Evolutionary conservation across 2,329 filamentous ascomycete genomes (phyloP), one percentile per base, ranked within the genome.

Genomic region (Claviceps sp.): DNA sequence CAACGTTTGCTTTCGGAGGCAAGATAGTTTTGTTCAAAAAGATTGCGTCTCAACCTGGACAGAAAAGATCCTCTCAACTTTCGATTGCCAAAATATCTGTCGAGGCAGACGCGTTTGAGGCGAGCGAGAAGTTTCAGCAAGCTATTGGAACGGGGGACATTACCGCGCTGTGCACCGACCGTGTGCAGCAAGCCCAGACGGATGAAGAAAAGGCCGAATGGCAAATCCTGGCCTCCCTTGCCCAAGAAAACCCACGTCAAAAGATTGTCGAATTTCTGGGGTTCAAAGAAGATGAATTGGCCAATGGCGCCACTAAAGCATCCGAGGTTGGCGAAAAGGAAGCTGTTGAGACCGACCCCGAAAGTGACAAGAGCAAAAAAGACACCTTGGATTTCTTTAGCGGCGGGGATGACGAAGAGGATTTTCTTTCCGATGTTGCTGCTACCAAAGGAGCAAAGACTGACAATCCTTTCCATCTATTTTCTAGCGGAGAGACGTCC

Each of bases 201-300:
- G 90, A 96, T 1, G 89, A 95, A 58, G 93, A 97, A 65, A 96
- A 89, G 73, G 86, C 87, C 4, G 91, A 97, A 67, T 98, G 93
- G 93, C 85, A 86, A 58, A 89, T 97, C 40, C 88, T 98, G 66
- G 84, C 93, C 67, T 93, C 89, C 2, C 70, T 98, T 55, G 85
- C 91, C 48, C 84, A 87, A 3, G 82, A 86, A 34, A 90, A 91
- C 62, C 86, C 89, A n/a, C 82, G 90, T 43, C 85, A 85, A 65
- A 84, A 87, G 64, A 84, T 98, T 53, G 79, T 93, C 22, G 85
- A 94, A 59, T 90, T 94, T 64, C 78, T 98, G 18, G 93, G 91
- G n/a, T 91, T 97, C 67, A 74, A 80, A 34, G 81, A 85, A 53
- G 72, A 74, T n/a, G 73, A 77, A 24, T 64, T 72, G 3, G 59